Evolutionary conservation across 1,284 basidiomycete genomes (phyloP), one percentile per base, ranked within the genome.

Genomic region (Lignosus rhinocerotis): DNA sequence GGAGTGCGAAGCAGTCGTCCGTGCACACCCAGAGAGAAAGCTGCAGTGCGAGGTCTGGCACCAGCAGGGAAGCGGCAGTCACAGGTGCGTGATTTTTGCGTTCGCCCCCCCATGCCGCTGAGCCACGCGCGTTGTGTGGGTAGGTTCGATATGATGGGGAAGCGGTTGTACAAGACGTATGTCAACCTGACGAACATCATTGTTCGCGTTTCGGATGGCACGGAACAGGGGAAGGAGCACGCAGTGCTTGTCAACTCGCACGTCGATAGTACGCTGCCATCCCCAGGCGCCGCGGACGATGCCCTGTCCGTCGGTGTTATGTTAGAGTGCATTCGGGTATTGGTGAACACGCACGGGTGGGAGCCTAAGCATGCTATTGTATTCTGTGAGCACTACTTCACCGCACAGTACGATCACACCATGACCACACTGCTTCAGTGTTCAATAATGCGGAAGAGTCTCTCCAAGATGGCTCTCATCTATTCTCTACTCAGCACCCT

Each of bases 391-490:
- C 78, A 14, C 10, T 4, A 4, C 19, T 6, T 11, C 4, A 19
- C n/a, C 17, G 6, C 6, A 11, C 31, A 12, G 25, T 30, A 2
- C 3, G 21, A 10, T 1, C 3, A 1, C 12, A 14, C 21, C 17
- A 25, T 48, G 17, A 25, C 49, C 32, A n/a, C 34, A 8, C 7
- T 10, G 33, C 9, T 41, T 7, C 62, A 94, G 93, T 98, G 60
- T 98, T 97, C 79, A 98, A 98, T 69, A 87, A 97, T 61, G 97
- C 92, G 6, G 96, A 99, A 71, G 94, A 96, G 69, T 91, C 88
- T 0, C 74, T 96, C n/a, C 95, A 97, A 72, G 96, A 98, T 69
- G 96, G 92, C 0, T 96, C 94, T 0, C 96, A 99, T 73, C 78
- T 96, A 4, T 97, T 90, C 72, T 88, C 93, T 8, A 96, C 93